A percentile compares a stretch with the other conserved stretches of the same genome.
phyloP scores from a whole-genome alignment of 1,284 basidiomycete genomes.

The Ceraceosorus guamensis region DNA sequence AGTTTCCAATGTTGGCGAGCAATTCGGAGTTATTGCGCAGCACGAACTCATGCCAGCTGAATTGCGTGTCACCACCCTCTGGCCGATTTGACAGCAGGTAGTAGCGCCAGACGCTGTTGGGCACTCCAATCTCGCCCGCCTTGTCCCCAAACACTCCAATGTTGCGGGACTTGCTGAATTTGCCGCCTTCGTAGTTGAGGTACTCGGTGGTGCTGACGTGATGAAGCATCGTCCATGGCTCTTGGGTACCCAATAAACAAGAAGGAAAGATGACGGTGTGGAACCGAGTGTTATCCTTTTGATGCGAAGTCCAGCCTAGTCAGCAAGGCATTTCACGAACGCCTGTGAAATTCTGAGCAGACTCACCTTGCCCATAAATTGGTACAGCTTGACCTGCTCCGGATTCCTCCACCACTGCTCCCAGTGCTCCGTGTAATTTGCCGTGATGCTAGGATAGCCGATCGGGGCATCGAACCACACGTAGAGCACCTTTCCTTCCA shows the following conservation, averaged over 20 bases:
- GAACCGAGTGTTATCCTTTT: slow-evolving; percentile 71
- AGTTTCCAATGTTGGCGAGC: slow-evolving; percentile 96
- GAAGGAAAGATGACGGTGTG: slow-evolving; percentile 94
- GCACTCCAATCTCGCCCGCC: slow-evolving; percentile 84
- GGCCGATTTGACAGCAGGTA: slow-evolving; percentile 89
- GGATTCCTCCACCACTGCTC: slow-evolving; percentile 96
- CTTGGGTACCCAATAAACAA: slow-evolving; percentile 78
- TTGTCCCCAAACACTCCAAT: slow-evolving; percentile 95
- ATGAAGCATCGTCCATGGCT: slow-evolving; percentile 87
- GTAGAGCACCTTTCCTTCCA: slow-evolving; percentile 95
- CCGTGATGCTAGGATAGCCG: slow-evolving; percentile 95
- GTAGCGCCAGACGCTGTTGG: slow-evolving; percentile 92
- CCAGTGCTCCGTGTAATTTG: slow-evolving; percentile 90
- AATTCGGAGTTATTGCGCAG: slow-evolving; percentile 88
- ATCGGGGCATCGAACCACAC: slow-evolving; percentile 91
- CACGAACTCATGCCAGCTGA: slow-evolving; percentile 95
- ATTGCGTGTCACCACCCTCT: slow-evolving; percentile 88
- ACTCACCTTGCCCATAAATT: slow-evolving; percentile 71
- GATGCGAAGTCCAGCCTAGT: too few relatives aligned
- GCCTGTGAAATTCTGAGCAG: neutral
- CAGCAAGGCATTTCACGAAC: too few relatives aligned
- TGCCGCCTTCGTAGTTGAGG: slow-evolving; percentile 95
- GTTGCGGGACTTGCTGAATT: slow-evolving; percentile 96
- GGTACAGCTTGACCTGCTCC: slow-evolving; percentile 81
- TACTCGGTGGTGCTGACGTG: slow-evolving; percentile 96